Conservation (phyloP, 768 basidiomycete species). For the Leccinum imitatum region DNA sequence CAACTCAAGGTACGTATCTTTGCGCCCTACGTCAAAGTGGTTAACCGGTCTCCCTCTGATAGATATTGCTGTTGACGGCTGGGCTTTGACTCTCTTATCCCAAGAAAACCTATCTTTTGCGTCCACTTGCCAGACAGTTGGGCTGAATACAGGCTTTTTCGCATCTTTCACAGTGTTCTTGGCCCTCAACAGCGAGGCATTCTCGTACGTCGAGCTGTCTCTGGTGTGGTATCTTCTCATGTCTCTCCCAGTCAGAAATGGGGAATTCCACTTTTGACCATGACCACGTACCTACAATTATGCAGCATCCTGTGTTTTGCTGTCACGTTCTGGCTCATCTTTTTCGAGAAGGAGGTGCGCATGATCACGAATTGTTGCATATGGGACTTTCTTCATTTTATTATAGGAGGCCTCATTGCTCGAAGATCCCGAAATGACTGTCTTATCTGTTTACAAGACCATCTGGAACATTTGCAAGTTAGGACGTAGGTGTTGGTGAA, state of each 20-base stretch:
- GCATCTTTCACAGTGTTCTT: slow-evolving; percentile 96
- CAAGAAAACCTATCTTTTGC: slow-evolving; percentile 94
- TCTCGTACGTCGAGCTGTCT: slow-evolving; percentile 54
- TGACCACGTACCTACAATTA: slow-evolving; percentile 82
- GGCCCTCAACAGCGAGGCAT: slow-evolving; percentile 92
- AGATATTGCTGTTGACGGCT: slow-evolving; percentile 98
- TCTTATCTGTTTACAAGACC: slow-evolving; percentile 85
- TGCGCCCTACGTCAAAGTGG: background rate
- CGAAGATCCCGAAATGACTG: slow-evolving; percentile 84
- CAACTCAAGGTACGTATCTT: slow-evolving; percentile 81
- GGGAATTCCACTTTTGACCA: slow-evolving; percentile 69
- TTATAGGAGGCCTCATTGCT: slow-evolving; percentile 70
- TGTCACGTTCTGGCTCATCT: slow-evolving; percentile 85
- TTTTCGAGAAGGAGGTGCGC: slow-evolving; percentile 87
- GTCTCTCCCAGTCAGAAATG: slow-evolving; percentile 56
- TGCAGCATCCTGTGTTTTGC: slow-evolving; percentile 79
- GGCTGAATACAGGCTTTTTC: slow-evolving; percentile 93
- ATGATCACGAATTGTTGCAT: background rate
- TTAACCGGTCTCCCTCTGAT: slow-evolving; percentile 17
- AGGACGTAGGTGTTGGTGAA: slow-evolving; percentile 56
- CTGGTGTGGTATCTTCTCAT: slow-evolving; percentile 10
- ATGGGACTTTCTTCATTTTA: background rate
- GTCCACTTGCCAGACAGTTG: slow-evolving; percentile 97
- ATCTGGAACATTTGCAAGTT: slow-evolving; percentile 95
- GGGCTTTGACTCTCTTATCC: slow-evolving; percentile 84